Evolutionary conservation across 2,329 filamentous ascomycete species (phyloP).

Genomic region (Chaetomium globosum): DNA sequence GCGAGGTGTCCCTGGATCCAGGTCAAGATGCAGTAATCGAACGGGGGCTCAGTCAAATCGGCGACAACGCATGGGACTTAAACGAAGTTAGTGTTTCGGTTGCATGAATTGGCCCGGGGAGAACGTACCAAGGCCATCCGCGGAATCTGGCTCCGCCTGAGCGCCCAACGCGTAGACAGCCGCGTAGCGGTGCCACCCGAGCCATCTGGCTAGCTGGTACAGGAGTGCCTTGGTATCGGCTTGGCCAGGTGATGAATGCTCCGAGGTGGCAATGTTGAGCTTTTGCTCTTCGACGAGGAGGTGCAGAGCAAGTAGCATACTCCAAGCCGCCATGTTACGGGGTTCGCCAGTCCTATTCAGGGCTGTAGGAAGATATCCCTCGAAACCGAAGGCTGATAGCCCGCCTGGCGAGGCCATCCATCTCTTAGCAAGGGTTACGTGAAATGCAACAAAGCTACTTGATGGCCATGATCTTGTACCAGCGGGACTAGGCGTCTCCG

Average conservation of each 20-base stretch:
- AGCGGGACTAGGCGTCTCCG: constrained; percentile 41
- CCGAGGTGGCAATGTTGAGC: constrained; percentile 63
- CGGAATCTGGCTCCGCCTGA: constrained; percentile 50
- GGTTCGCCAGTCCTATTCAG: constrained; percentile 55
- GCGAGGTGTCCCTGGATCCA: constrained; percentile 57
- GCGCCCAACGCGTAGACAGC: constrained; percentile 57
- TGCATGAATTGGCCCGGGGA: not conserved
- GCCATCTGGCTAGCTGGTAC: constrained; percentile 79
- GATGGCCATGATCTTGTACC: not conserved
- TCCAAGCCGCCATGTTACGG: constrained; percentile 63
- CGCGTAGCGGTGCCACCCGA: constrained; percentile 65
- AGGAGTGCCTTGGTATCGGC: constrained; percentile 70
- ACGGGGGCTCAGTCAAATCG: constrained; percentile 39
- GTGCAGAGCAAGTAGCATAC: constrained; percentile 77
- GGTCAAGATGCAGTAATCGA: constrained; percentile 48
- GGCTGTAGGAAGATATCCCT: constrained; percentile 69
- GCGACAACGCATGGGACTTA: constrained; percentile 22
- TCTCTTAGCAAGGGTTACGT: constrained; percentile 63
- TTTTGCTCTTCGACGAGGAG: constrained; percentile 89
- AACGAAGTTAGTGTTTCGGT: constrained; percentile 12
- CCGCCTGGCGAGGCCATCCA: constrained; percentile 66
- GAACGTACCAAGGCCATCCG: constrained; percentile 47
- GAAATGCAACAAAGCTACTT: constrained; percentile 50
- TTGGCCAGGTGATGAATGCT: constrained; percentile 49
- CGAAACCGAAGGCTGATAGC: constrained; percentile 53